Base-by-base conservation (phyloP, 805 yeast genomes). In the Debaryomyces prosopidis region DNA sequence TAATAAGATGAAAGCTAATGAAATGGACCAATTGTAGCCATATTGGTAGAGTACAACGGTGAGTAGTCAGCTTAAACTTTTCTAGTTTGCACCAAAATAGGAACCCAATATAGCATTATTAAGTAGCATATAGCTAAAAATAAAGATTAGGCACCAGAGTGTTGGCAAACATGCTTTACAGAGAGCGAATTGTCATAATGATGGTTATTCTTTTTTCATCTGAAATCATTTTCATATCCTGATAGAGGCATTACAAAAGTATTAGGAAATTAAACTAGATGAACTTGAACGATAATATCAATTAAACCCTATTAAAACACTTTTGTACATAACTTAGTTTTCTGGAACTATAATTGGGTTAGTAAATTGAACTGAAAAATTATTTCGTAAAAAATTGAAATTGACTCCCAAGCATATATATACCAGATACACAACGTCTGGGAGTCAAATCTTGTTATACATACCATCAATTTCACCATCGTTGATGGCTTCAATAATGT, bases 401-500 rank as follows among this genome's bases (percentile, higher is more conserved):
- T 8, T 7, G 16, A 30, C 12, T 14, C 33, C 33, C 33, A 2
- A 14, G 33, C 33, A 14, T 56, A 61, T 55, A 54, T 65, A 60
- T 68, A 67, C 44, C 44, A 34, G 35, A 28, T 17, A 17, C 36
- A 35, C 10, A 14, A 33, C 19, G 18, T 39, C 37, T 11, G 18
- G 19, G n/a, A 20, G 27, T 32, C 12, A 23, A 11, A 59, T 71
- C 74, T 62, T 60, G 64, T 69, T 76, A 40, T 14, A 43, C 46
- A 33, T 43, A 43, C 46, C 50, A 75, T 92, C 98, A 72, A 94
- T 85, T 79, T 90, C 97, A 79, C 99, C 99, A 77, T 86, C 92
- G 82, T 92, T 84, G 76, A 94, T 94, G 76, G 92, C 97, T 65
- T 91, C 99, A 70, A 94, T 92, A 81, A 92, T 86, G 78, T 88